Base-by-base conservation (phyloP, 768 basidiomycete species). In the Suillus discolor region DNA sequence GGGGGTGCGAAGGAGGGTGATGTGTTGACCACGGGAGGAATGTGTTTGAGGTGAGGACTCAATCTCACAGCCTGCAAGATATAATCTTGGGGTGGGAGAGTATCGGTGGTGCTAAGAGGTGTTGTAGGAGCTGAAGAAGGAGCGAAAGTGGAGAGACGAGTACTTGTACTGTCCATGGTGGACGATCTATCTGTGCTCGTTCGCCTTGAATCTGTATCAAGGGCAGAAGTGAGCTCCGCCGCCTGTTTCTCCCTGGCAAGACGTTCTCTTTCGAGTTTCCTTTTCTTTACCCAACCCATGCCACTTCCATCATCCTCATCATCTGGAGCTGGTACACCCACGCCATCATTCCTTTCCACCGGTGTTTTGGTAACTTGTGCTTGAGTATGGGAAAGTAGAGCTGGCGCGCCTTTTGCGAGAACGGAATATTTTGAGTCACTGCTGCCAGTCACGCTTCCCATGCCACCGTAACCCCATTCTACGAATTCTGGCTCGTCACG, bases 381-480 rank as follows among this genome's bases (percentile, higher is more conserved):
- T 20, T 42, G 41, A 4, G 8, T 4, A 31, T 42, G 59, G 28
- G 59, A 60, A 23, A 42, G 41, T 18, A 60, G 4, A 18, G 59
- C 59, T 2, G 59, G 59, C 0, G 41, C 12, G 12, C 25, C 59
- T 8, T 28, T 60, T 60, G 59, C 41, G 5, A 60, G 41, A 18
- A 42, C 59, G 12, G 59, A 60, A 31, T 60, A 60, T 18, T 60
- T 60, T 42, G 59, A 60, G 28, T 75, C 73, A 39, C 72, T 75
- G 23, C 71, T 75, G 28, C 71, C 72, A 3, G 72, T 60, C 1
- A 82, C 82, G 42, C 84, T 85, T 34, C 94, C 94, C 89, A 94
- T 90, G 3, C 92, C 92, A 39, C 92, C 92, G 65, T 91, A 92
- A 0, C 94, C 94, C 94, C 94, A 96, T 76, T 96, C 94, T 18